Evolutionary conservation across 2,329 filamentous ascomycete species (phyloP).

Genomic region (Microsporum ferrugineum): DNA sequence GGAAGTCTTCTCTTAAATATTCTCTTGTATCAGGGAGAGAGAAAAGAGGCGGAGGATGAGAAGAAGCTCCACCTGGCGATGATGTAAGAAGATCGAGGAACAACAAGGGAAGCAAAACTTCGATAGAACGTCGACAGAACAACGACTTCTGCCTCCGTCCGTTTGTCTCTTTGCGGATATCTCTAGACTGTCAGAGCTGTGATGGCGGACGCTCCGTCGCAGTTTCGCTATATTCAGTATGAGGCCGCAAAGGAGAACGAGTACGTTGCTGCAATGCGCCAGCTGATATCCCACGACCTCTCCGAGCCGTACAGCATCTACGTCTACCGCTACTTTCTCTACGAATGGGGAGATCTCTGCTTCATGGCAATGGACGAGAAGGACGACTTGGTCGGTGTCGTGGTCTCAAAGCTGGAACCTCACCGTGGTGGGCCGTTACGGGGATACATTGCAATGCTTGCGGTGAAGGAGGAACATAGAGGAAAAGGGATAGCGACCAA

Average conservation of each 20-base stretch:
- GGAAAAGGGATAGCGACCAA: constrained; percentile 79
- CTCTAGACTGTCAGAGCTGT: not conserved
- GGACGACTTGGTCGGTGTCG: constrained; percentile 62
- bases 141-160: not conserved
- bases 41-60: not conserved
- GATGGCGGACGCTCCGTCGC: constrained; percentile 7
- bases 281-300: constrained; percentile 87
- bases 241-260: constrained; percentile 47
- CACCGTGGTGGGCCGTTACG: constrained; percentile 77
- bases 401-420: constrained; percentile 86
- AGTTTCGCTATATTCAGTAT: constrained; percentile 49
- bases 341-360: constrained; percentile 96
- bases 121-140: not conserved
- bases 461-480: constrained; percentile 68
- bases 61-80: constrained; percentile 1
- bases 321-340: constrained; percentile 95
- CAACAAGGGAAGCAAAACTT: not conserved
- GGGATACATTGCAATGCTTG: constrained; percentile 97
- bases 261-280: constrained; percentile 75
- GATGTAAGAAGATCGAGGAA: not conserved
- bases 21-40: not conserved
- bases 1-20: not conserved
- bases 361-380: constrained; percentile 59
- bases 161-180: not conserved
- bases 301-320: constrained; percentile 99